Conservation (phyloP, 768 basidiomycete species). For the Sutorius australiensis region DNA sequence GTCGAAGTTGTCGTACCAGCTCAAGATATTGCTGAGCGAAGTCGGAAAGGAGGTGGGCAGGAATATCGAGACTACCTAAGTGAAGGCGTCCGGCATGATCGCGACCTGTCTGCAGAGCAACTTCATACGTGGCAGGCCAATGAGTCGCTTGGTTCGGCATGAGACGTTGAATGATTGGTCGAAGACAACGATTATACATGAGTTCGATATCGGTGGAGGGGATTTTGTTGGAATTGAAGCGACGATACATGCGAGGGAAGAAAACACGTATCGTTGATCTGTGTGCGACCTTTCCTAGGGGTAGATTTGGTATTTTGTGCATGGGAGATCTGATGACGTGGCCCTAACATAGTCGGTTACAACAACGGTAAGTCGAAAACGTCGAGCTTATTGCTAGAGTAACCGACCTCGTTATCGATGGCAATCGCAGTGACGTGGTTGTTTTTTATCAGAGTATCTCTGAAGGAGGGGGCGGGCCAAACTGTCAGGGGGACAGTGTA, state of each 20-base stretch:
- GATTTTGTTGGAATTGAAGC: background rate
- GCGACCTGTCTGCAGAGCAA: background rate
- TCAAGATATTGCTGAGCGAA: background rate
- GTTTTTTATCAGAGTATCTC: background rate
- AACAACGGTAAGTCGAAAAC: too few species aligned
- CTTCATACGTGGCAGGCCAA: background rate
- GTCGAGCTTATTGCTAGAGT: background rate
- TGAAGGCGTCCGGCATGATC: background rate
- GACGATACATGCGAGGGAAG: conserved; percentile 1
- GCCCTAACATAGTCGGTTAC: too few species aligned
- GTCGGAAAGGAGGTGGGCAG: background rate
- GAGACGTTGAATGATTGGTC: background rate
- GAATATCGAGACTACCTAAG: background rate
- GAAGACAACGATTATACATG: background rate
- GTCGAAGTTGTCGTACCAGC: background rate
- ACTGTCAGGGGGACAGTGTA: background rate
- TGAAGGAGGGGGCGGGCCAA: background rate
- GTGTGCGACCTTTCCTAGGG: background rate
- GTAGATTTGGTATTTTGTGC: background rate
- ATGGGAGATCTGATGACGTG: background rate
- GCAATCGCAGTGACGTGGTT: background rate
- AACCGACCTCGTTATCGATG: background rate
- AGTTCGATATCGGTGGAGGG: background rate
- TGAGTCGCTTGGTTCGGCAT: background rate
- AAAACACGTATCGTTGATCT: background rate